These are phyloP conservation scores for Periconia digitata DNA, from an alignment of 2,329 filamentous ascomycete species.

Conservation along the genomic window DNA sequence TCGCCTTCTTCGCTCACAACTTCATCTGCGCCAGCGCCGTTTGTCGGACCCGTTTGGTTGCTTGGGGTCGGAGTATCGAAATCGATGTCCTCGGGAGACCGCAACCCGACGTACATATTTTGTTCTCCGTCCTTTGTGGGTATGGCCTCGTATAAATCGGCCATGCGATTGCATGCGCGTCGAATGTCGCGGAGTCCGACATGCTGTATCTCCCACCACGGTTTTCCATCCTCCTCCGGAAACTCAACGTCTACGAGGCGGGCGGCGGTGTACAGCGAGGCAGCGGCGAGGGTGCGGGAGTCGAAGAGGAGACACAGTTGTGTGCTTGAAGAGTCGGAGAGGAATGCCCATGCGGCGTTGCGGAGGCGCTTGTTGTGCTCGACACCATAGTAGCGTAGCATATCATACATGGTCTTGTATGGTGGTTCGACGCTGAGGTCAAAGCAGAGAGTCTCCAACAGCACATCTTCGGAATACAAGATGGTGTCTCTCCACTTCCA, in stretches of 20 bases:
- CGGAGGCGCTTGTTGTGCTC: slow-evolving; percentile 80
- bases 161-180: slow-evolving; percentile 75
- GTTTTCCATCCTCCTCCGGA: slow-evolving; percentile 68
- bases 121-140: slow-evolving; percentile 44
- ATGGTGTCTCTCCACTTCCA: slow-evolving; percentile 98
- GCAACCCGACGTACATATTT: slow-evolving; percentile 51
- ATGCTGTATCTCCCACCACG: slow-evolving; percentile 85
- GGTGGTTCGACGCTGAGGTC: slow-evolving; percentile 89
- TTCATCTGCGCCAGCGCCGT: slow-evolving; percentile 27
- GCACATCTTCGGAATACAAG: slow-evolving; percentile 84
- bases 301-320: slow-evolving; percentile 79
- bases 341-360: slow-evolving; percentile 89
- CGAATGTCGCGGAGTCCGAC: slow-evolving; percentile 71
- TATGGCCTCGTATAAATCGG: slow-evolving; percentile 53
- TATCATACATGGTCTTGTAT: slow-evolving; percentile 80
- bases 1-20: slow-evolving; percentile 50
- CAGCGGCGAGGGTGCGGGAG: slow-evolving; percentile 78
- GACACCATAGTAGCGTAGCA: slow-evolving; percentile 71
- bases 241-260: slow-evolving; percentile 74
- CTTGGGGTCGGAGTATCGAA: slow-evolving; percentile 30
- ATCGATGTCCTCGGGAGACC: slow-evolving; percentile 41
- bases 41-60: slow-evolving; percentile 13
- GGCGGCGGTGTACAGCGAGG: slow-evolving; percentile 83
- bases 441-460: slow-evolving; percentile 90
- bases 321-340: slow-evolving; percentile 87